Evolutionary conservation across 2,329 filamentous ascomycete species (phyloP), one percentile per base, ranked within the genome.

Genomic region (Ampelomyces quisqualis): DNA sequence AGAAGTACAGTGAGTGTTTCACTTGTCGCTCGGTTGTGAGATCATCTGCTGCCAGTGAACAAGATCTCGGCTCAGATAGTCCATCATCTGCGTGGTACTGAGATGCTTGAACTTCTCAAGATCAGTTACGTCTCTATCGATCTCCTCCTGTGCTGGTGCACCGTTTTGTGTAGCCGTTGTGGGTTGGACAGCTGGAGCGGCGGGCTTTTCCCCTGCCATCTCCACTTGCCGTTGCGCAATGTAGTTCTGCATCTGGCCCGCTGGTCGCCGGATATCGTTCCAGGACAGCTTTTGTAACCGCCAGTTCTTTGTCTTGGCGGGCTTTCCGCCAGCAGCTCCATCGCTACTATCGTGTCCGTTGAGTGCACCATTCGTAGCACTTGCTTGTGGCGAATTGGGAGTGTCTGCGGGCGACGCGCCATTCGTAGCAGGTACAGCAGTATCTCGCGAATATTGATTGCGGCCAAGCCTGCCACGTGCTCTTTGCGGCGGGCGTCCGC

Each of bases 141-240:
- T 45, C 24, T 58, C 58, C 9, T 51, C 45, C 14, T 43, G 42
- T 9, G 34, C 34, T 19, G 53, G 15, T 7, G 57, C 43, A 21
- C 55, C 60, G 24, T 68, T 67, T 11, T 53, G 46, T 8, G 47
- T 35, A 2, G 54, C 33, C 6, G 45, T 34, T 10, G 55, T 27
- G 2, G 51, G 35, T 38, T 61, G 60, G 0, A 65, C 58, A 24
- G 63, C 49, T 19, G 60, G 55, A 15, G 59, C 53, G 17, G 52
- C 45, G 9, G 46, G 47, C 47, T 71, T 63, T 69, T 67, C 85
- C 20, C 80, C 82, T 2, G 88, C 89, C 69, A 95, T 79, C 60
- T 96, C 90, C 5, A 95, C 77, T 66, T 96, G 90, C 42, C 89
- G 91, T 52, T 88, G 82, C 3, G 86, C 85, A 49, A 96, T 95